These are phyloP conservation scores for Aspergillus pseudoviridinutans DNA, from an alignment of 2,329 filamentous ascomycete genomes.

Conservation along the genomic window DNA sequence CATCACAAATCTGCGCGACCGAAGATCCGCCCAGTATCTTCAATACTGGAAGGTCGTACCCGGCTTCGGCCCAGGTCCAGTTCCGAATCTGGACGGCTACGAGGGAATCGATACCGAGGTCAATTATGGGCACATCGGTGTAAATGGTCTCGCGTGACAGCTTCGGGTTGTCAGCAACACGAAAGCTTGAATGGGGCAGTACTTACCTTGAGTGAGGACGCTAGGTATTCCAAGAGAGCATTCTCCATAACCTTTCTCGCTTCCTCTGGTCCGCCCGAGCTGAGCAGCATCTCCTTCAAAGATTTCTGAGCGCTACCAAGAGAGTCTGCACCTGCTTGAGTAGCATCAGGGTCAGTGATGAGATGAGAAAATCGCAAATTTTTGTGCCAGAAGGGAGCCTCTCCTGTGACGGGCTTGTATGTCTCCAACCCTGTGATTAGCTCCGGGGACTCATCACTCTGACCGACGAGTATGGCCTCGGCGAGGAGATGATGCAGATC, in stretches of 20 bases:
- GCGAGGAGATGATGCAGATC: constrained; percentile 30
- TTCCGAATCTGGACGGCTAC: constrained; percentile 16
- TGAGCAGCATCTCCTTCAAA: constrained; percentile 4
- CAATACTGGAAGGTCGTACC: constrained; percentile 41
- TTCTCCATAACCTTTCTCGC: constrained; percentile 2
- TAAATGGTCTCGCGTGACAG: constrained; percentile 2
- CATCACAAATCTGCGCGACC: not conserved
- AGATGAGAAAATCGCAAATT: constrained; percentile 6
- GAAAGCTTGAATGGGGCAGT: not conserved
- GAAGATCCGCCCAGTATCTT: constrained; percentile 48
- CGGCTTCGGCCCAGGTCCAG: constrained; percentile 12
- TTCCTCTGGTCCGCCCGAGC: constrained; percentile 6
- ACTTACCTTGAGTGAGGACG: constrained; percentile 1
- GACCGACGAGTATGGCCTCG: constrained; percentile 22
- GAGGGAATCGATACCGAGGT: constrained; percentile 17
- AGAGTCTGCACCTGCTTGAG: constrained; percentile 15
- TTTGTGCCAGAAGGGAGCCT: constrained; percentile 4
- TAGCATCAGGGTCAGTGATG: not conserved
- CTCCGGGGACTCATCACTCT: constrained; percentile 2
- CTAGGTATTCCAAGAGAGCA: constrained; percentile 2
- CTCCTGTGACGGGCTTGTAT: not conserved
- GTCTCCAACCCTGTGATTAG: constrained; percentile 3
- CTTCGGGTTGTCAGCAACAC: not conserved
- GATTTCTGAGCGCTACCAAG: constrained; percentile 3
- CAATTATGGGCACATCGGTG: constrained; percentile 2